Percentiles rank a stretch among this genome's conserved stretches.
phyloP scores from a whole-genome alignment of 371 early-diverging fungal genomes.

The Blastocladiella emersonii region DNA sequence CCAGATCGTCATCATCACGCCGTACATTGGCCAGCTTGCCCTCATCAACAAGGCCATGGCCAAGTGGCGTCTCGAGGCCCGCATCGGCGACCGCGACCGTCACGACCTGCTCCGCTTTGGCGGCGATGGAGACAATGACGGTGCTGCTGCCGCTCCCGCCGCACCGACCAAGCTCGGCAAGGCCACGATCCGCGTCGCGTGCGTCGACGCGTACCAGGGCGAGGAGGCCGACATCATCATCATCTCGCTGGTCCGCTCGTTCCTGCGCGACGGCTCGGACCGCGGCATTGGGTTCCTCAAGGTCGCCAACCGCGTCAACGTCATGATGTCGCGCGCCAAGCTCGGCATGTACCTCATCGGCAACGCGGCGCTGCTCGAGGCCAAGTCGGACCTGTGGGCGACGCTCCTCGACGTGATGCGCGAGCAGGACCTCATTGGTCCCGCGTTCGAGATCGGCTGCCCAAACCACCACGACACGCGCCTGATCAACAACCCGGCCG shows the following conservation, averaged over 20 bases:
- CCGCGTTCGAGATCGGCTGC: constrained; percentile 27
- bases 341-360: constrained; percentile 41
- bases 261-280: background rate
- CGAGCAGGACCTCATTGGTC: constrained; percentile 17
- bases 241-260: constrained; percentile 11
- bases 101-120: constrained; percentile 21
- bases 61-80: background rate
- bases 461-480: constrained; percentile 20
- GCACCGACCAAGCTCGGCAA: background rate
- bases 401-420: constrained; percentile 13
- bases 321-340: constrained; percentile 28
- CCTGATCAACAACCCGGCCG: constrained; percentile 11
- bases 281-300: constrained; percentile 28
- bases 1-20: constrained; percentile 41
- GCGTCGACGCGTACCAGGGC: constrained; percentile 25
- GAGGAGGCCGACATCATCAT: constrained; percentile 26
- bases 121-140: constrained; percentile 22
- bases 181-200: constrained; percentile 14
- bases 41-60: constrained; percentile 21
- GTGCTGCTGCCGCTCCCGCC: background rate
- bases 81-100: constrained; percentile 12
- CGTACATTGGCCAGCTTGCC: constrained; percentile 34
- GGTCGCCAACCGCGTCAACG: constrained; percentile 27
- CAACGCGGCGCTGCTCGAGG: constrained; percentile 20
- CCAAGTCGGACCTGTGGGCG: constrained; percentile 24